Evolutionary conservation across 1,139 yeast genomes (phyloP).

Genomic region (Hyphopichia khmerensis): DNA sequence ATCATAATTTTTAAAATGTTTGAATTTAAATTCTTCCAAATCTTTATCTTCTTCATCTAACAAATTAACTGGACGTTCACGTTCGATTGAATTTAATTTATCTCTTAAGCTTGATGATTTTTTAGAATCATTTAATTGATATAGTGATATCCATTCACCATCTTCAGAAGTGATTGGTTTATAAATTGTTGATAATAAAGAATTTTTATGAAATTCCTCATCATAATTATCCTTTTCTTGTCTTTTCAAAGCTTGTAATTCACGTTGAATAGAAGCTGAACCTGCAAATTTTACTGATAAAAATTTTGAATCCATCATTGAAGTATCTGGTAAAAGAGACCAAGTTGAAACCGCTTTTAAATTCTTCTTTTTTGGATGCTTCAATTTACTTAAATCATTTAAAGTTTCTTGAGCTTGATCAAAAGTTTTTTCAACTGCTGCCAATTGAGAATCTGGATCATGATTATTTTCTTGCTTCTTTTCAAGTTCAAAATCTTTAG

Average conservation of each 20-base stretch:
- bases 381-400: conserved; percentile 42
- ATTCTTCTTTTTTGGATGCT: conserved; percentile 76
- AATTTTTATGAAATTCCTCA: conserved; percentile 39
- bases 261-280: conserved; percentile 63
- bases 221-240: conserved; percentile 39
- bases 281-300: conserved; percentile 75
- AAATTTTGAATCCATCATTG: conserved; percentile 78
- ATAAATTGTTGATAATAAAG: conserved; percentile 65
- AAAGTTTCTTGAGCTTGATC: conserved; percentile 55
- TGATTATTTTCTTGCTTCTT: conserved; percentile 30
- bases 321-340: conserved; percentile 86
- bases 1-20: conserved; percentile 77
- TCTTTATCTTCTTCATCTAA: conserved; percentile 43
- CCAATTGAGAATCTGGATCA: conserved; percentile 64
- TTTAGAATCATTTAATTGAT: conserved; percentile 32
- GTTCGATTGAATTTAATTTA: conserved; percentile 50
- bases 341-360: conserved; percentile 75
- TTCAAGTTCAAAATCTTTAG: conserved; percentile 13
- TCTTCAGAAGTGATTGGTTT: conserved; percentile 72
- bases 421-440: conserved; percentile 75
- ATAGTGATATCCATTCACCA: conserved; percentile 83
- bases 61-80: conserved; percentile 44
- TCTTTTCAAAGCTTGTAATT: conserved; percentile 30
- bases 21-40: conserved; percentile 46
- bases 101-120: conserved; percentile 37